Conservation (phyloP, 2,329 filamentous ascomycete species). For the Aspergillus thermomutatus region DNA sequence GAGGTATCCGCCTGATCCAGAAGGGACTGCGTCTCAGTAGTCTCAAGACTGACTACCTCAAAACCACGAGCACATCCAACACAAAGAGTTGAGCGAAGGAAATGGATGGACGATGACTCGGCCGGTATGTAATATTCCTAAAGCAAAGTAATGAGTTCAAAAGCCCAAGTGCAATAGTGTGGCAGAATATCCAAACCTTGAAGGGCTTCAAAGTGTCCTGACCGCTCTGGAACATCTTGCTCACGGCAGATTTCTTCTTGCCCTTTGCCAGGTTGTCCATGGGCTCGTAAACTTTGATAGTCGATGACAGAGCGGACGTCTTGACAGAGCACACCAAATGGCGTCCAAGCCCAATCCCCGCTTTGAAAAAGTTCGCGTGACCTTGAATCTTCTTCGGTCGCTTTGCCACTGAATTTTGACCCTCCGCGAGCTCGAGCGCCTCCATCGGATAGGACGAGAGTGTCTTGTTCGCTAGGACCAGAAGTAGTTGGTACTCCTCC, state of each 20-base stretch:
- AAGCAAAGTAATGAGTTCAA: slow-evolving; percentile 9
- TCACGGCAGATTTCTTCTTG: slow-evolving; percentile 92
- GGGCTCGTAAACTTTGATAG: slow-evolving; percentile 98
- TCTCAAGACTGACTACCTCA: slow-evolving; percentile 94
- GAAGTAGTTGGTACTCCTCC: slow-evolving; percentile 87
- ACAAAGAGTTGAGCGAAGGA: slow-evolving; percentile 92
- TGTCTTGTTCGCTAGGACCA: slow-evolving; percentile 91
- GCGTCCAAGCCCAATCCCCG: slow-evolving; percentile 87
- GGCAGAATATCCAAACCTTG: slow-evolving; percentile 53
- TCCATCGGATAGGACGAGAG: slow-evolving; percentile 85
- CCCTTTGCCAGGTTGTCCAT: slow-evolving; percentile 91
- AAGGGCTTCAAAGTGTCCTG: slow-evolving; percentile 95
- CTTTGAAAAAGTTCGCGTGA: slow-evolving; percentile 98
- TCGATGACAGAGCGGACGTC: slow-evolving; percentile 86
- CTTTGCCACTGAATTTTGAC: slow-evolving; percentile 69
- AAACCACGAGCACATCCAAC: slow-evolving; percentile 95
- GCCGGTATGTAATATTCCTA: slow-evolving; percentile 96
- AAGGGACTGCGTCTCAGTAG: slow-evolving; percentile 94
- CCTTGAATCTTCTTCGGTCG: slow-evolving; percentile 94
- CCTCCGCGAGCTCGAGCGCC: slow-evolving; percentile 78
- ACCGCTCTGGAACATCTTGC: slow-evolving; percentile 90
- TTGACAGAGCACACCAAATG: slow-evolving; percentile 97
- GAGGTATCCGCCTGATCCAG: slow-evolving; percentile 97
- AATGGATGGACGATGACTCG: slow-evolving; percentile 97
- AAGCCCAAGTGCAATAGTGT: background rate